phyloP scores from a whole-genome alignment of 768 basidiomycete species.

The Kockovaella imperatae region DNA sequence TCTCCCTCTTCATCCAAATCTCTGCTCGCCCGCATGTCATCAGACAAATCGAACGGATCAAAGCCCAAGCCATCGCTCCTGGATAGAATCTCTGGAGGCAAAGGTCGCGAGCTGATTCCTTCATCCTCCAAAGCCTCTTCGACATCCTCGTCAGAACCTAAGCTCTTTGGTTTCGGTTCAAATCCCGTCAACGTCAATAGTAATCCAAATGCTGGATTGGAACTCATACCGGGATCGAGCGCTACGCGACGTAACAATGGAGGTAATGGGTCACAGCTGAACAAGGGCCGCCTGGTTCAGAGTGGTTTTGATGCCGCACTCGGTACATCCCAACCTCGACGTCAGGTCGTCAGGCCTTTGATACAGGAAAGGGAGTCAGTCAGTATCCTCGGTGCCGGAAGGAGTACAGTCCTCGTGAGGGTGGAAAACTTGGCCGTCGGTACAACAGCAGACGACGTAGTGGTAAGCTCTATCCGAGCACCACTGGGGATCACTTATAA shows the following conservation, averaged over 20 bases:
- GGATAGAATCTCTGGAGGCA: constrained; percentile 22
- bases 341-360: neutral
- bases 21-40: constrained; percentile 1
- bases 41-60: neutral
- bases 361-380: constrained; percentile 6
- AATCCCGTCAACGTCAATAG: constrained; percentile 11
- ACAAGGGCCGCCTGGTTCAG: constrained; percentile 10
- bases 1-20: constrained; percentile 13
- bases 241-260: neutral
- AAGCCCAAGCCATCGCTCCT: constrained; percentile 6
- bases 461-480: constrained; percentile 41
- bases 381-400: constrained; percentile 38
- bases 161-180: constrained; percentile 20
- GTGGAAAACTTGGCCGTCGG: constrained; percentile 65
- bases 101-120: constrained; percentile 27
- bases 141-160: neutral
- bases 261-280: neutral
- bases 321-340: constrained; percentile 1
- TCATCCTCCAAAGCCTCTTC: too few species aligned
- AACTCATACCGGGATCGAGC: constrained; percentile 19
- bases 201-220: constrained; percentile 26
- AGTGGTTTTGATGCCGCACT: constrained; percentile 13
- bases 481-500: neutral
- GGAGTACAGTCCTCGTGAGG: constrained; percentile 52
- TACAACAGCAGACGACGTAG: constrained; percentile 74